These are phyloP conservation scores for Trichoderma koningiopsis DNA, from an alignment of 2,329 filamentous ascomycete genomes.

Conservation along the genomic window DNA sequence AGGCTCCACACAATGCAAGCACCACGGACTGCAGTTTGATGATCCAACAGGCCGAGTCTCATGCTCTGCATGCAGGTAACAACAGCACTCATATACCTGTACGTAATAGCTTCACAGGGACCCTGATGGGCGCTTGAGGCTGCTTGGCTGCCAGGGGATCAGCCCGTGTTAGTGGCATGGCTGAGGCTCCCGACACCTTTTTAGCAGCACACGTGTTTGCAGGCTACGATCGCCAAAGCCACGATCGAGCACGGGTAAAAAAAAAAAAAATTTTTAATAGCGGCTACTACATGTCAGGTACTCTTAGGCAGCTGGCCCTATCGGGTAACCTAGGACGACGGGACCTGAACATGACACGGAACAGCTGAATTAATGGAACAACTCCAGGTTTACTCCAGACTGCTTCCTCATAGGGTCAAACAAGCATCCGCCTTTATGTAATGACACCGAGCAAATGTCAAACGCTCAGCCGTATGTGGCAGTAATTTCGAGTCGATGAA, in stretches of 20 bases:
- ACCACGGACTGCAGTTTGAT: neutral
- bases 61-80: neutral
- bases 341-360: neutral
- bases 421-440: neutral
- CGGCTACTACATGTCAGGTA: no score
- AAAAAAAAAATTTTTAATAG: neutral
- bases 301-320: neutral
- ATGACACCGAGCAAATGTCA: constrained; percentile 8
- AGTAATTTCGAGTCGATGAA: constrained; percentile 11
- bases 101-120: constrained; percentile 15
- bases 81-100: constrained; percentile 1
- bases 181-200: constrained; percentile 4
- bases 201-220: constrained; percentile 20
- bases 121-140: constrained; percentile 10
- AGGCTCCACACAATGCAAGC: neutral
- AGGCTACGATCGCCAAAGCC: constrained; percentile 15
- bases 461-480: constrained; percentile 1
- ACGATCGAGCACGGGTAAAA: constrained; percentile 6
- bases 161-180: constrained; percentile 6
- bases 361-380: neutral
- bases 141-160: neutral
- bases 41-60: neutral
- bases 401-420: constrained; percentile 11
- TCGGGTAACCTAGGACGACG: neutral
- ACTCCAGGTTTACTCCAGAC: constrained; percentile 8